phyloP scores from a whole-genome alignment of 1,139 yeast species.

The Protomyces arabidopsidicola region DNA sequence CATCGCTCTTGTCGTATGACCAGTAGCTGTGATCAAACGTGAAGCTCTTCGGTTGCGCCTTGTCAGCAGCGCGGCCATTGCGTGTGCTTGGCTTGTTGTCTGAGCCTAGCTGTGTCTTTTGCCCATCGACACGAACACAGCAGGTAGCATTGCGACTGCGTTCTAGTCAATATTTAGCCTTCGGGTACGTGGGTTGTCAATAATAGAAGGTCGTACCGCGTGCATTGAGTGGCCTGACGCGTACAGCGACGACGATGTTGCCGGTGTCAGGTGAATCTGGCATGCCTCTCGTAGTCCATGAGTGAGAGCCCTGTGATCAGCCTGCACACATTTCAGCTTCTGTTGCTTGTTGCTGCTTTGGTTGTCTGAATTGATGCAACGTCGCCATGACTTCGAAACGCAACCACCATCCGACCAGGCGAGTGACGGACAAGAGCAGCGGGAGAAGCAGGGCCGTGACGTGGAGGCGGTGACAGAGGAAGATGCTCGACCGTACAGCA shows the following conservation, averaged over 20 bases:
- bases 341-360: neutral
- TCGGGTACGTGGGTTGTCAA: neutral
- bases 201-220: conserved; percentile 30
- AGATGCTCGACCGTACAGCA: conserved; percentile 56
- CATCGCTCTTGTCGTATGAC: conserved; percentile 2
- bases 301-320: no score
- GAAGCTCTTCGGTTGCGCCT: conserved; percentile 31
- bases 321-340: neutral
- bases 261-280: conserved; percentile 30
- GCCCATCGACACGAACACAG: conserved; percentile 36
- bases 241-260: conserved; percentile 43
- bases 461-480: no score
- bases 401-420: neutral
- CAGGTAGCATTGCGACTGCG: conserved; percentile 33
- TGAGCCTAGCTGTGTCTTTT: conserved; percentile 35
- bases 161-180: conserved; percentile 34
- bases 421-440: no score
- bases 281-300: no score
- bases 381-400: neutral
- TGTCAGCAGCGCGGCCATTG: conserved; percentile 7
- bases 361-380: neutral
- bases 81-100: conserved; percentile 30
- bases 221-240: conserved; percentile 41
- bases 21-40: conserved; percentile 23
- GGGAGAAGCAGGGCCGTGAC: no score